A percentile compares a stretch with the other conserved stretches of the same genome.
phyloP scores from a whole-genome alignment of 352 stramenopile genomes.

The Phytopythium chamaehyphon region DNA sequence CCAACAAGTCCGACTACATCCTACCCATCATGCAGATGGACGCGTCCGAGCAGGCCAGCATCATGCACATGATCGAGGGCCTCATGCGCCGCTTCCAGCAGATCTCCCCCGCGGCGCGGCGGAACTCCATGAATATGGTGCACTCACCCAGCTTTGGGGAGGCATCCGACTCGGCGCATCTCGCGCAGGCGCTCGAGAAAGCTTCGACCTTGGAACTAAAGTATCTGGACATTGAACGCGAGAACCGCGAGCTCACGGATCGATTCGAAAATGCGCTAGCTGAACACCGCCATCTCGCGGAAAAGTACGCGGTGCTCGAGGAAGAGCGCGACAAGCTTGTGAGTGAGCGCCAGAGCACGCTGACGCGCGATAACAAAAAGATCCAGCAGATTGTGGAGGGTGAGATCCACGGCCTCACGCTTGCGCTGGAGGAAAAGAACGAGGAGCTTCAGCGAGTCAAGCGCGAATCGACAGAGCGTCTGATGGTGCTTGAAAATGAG shows the following conservation, averaged over 20 bases:
- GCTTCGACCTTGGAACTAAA: constrained; percentile 65
- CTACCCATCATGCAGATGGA: constrained; percentile 84
- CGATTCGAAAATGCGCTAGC: constrained; percentile 53
- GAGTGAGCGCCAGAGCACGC: constrained; percentile 63
- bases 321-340: constrained; percentile 70
- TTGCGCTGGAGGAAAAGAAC: constrained; percentile 78
- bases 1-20: constrained; percentile 80
- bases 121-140: constrained; percentile 20
- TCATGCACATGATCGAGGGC: constrained; percentile 85
- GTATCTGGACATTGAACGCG: constrained; percentile 69
- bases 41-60: constrained; percentile 64
- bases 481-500: constrained; percentile 83
- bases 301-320: constrained; percentile 46
- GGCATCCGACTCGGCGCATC: constrained; percentile 34
- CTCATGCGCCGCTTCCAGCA: constrained; percentile 78
- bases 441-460: constrained; percentile 69
- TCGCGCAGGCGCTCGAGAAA: constrained; percentile 67
- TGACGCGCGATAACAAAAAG: constrained; percentile 84
- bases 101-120: constrained; percentile 34
- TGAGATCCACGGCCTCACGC: constrained; percentile 67
- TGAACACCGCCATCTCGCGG: constrained; percentile 42
- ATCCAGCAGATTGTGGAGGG: constrained; percentile 85
- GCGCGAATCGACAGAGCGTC: constrained; percentile 62
- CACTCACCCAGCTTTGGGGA: constrained; percentile 30
- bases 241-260: constrained; percentile 73